Evolutionary conservation across 169 alveolate species (phyloP), one percentile per base, ranked within the genome.

Genomic region (Plasmodium coatneyi): DNA sequence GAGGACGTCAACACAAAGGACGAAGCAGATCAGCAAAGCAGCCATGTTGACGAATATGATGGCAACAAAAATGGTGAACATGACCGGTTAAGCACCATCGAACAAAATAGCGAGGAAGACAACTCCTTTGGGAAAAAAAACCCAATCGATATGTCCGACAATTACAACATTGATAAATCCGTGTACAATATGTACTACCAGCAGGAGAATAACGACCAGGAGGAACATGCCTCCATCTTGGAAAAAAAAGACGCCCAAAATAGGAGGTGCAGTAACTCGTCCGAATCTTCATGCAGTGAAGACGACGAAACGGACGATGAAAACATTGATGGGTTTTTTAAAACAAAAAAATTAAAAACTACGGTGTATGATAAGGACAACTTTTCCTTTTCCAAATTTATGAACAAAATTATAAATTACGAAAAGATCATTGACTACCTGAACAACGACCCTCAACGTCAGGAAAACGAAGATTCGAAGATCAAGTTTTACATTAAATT

Each of bases 281-380:
- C 90, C 30, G 91, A 80, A 52, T 89, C 91, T 28, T 80, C 94
- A 60, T 60, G 56, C 72, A 89, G 91, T 89, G 94, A 89, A 79
- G 83, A 89, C 60, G 80, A 83, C 49, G 94, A 89, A 43, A 60
- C 94, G 49, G 94, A 89, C 49, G 94, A 89, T 80, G 94, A 89
- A 89, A 89, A 89, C 54, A 71, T 89, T 22, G 94, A 89, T 89
- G 94, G 94, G 19, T 79, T 89, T 66, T 89, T 89, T 89, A 89
- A 89, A 66, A 60, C 94, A 12, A 89, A 89, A 80, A 89, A 89
- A 49, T 89, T 89, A 60, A 89, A 80, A 72, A 89, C 49, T 16
- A 89, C 94, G 39, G 94, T 89, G 36, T 89, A 89, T 89, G 94
- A 89, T 39, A 79, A 79, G 71, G 72, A 46, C 34, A 34, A 56